These are phyloP conservation scores for Plasmopara halstedii DNA, from an alignment of 352 stramenopile species.

Conservation along the genomic window DNA sequence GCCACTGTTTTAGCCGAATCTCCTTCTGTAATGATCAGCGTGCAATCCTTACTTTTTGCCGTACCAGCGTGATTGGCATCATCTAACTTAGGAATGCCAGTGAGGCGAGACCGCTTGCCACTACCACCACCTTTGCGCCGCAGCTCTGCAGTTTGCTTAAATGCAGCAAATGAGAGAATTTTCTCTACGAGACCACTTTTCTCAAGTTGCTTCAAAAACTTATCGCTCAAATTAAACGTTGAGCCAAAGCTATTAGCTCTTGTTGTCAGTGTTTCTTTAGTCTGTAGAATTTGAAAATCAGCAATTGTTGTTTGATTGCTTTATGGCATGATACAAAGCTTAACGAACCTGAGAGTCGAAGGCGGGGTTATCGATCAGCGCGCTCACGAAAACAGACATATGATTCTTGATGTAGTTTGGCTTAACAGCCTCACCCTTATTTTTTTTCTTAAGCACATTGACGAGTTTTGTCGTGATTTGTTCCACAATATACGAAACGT, in stretches of 20 bases:
- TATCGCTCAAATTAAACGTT: constrained; percentile 77
- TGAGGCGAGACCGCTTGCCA: constrained; percentile 79
- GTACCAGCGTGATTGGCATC: constrained; percentile 95
- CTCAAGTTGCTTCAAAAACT: constrained; percentile 84
- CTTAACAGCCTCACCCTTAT: constrained; percentile 91
- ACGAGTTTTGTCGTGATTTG: constrained; percentile 87
- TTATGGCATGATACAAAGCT: not conserved
- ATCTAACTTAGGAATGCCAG: constrained; percentile 95
- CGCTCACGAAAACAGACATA: constrained; percentile 95
- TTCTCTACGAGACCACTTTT: constrained; percentile 87
- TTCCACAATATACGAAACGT: constrained; percentile 92
- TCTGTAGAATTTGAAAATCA: constrained; percentile 33
- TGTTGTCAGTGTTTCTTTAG: constrained; percentile 96
- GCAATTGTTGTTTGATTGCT: not conserved
- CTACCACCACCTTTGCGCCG: constrained; percentile 76
- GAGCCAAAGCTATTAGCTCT: constrained; percentile 79
- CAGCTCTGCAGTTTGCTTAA: constrained; percentile 89
- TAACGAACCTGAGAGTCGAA: constrained; percentile 92
- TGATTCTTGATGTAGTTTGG: constrained; percentile 93
- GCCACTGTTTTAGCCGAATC: constrained; percentile 97
- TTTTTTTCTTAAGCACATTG: constrained; percentile 90
- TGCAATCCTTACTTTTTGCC: constrained; percentile 88
- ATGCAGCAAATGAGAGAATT: constrained; percentile 88
- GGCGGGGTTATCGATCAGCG: constrained; percentile 95
- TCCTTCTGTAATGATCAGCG: constrained; percentile 98